These are phyloP conservation scores for Myxozyma neotropica DNA, from an alignment of 805 yeast species.

Conservation along the genomic window DNA sequence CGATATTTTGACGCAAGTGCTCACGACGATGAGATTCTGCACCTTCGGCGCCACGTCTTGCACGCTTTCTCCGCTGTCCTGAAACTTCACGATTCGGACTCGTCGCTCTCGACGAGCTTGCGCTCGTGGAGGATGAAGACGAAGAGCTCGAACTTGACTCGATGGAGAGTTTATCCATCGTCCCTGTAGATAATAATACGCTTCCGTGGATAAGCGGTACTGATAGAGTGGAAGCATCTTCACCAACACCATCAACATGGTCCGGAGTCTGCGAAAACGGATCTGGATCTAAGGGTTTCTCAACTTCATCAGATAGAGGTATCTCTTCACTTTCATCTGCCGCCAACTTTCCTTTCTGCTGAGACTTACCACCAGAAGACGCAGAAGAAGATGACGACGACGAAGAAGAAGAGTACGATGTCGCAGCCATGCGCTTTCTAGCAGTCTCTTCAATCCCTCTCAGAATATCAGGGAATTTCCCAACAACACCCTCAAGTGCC, in stretches of 20 bases:
- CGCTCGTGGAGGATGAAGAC: slow-evolving; percentile 4
- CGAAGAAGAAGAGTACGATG: no score
- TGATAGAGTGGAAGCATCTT: background rate
- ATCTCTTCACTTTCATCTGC: background rate
- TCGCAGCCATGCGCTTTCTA: slow-evolving; percentile 48
- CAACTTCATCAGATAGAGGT: slow-evolving; percentile 10
- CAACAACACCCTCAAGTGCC: slow-evolving; percentile 56
- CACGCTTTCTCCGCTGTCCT: background rate
- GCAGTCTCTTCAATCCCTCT: slow-evolving; percentile 67
- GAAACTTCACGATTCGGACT: background rate
- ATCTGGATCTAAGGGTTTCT: slow-evolving; percentile 36
- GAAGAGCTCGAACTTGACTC: slow-evolving; percentile 1
- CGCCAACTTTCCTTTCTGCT: background rate
- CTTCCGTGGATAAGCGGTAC: slow-evolving; percentile 14
- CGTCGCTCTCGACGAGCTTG: slow-evolving; percentile 11
- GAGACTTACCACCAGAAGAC: background rate
- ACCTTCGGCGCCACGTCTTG: background rate
- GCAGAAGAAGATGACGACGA: no score
- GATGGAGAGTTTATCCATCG: slow-evolving; percentile 9
- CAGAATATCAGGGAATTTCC: slow-evolving; percentile 58
- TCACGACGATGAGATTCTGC: background rate
- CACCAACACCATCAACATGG: slow-evolving; percentile 16
- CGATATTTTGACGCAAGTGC: background rate
- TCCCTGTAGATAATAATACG: slow-evolving; percentile 16
- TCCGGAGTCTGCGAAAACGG: slow-evolving; percentile 25